These are phyloP conservation scores for Pelargonium myrrhifolium DNA, from an alignment of 441 rosid genomes.

Conservation along the genomic window DNA sequence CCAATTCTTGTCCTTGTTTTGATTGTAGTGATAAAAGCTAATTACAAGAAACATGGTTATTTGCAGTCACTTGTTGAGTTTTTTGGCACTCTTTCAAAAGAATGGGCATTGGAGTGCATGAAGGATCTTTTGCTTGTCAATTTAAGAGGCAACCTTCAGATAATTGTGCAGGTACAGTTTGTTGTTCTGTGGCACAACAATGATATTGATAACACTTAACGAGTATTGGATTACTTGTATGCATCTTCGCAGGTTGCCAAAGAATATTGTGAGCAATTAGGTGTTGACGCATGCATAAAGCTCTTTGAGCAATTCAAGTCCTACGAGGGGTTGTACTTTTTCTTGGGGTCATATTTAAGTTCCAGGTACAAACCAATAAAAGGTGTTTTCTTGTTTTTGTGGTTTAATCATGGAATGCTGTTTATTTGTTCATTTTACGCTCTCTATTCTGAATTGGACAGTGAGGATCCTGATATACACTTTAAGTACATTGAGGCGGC, in stretches of 20 bases:
- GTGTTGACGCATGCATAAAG: slow-evolving; percentile 58
- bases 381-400: neutral
- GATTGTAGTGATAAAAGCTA: neutral
- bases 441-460: too few species aligned
- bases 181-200: slow-evolving; percentile 9
- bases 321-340: slow-evolving; percentile 93
- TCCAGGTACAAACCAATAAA: slow-evolving; percentile 47
- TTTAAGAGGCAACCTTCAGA: slow-evolving; percentile 53
- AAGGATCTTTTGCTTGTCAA: slow-evolving; percentile 89
- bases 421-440: too few species aligned
- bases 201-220: neutral
- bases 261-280: slow-evolving; percentile 88
- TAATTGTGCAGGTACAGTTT: slow-evolving; percentile 20
- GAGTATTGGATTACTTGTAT: slow-evolving; percentile 19
- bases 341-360: slow-evolving; percentile 89
- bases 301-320: slow-evolving; percentile 97
- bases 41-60: neutral
- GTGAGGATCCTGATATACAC: slow-evolving; percentile 93
- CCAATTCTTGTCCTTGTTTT: slow-evolving; percentile 17
- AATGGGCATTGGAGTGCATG: slow-evolving; percentile 99
- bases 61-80: slow-evolving; percentile 91
- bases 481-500: slow-evolving; percentile 96
- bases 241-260: slow-evolving; percentile 56
- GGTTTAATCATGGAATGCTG: neutral
- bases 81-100: slow-evolving; percentile 93